Evolutionary conservation across 371 early-diverging fungal genomes (phyloP).

Genomic region (Basidiobolus meristosporus): DNA sequence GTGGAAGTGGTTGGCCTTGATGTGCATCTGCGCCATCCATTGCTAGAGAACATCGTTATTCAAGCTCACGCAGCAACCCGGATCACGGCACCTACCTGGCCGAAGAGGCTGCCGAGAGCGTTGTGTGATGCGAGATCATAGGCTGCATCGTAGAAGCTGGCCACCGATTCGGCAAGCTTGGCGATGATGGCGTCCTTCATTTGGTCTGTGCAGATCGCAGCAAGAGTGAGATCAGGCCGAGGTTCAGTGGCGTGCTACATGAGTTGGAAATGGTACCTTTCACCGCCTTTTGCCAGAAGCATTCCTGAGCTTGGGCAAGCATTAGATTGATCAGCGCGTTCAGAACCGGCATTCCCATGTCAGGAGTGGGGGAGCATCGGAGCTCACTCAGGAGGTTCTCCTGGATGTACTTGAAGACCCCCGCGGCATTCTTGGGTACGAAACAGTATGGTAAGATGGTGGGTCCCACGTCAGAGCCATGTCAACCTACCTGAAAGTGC

Average conservation of each 20-base stretch:
- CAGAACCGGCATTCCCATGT: constrained; percentile 36
- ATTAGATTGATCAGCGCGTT: constrained; percentile 41
- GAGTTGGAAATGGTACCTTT: too few relatives aligned
- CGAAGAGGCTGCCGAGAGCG: too few relatives aligned
- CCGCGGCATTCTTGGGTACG: constrained; percentile 50
- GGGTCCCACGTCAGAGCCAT: neutral
- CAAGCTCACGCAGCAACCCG: too few relatives aligned
- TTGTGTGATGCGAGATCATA: constrained; percentile 34
- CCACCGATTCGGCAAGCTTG: constrained; percentile 47
- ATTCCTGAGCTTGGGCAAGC: constrained; percentile 84
- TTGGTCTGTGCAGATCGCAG: constrained; percentile 18
- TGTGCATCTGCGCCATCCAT: too few relatives aligned
- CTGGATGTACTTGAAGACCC: constrained; percentile 42
- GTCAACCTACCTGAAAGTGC: constrained; percentile 42
- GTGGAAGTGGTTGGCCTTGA: too few relatives aligned
- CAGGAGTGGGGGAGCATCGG: constrained; percentile 24
- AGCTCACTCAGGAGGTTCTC: constrained; percentile 30
- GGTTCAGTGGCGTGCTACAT: too few relatives aligned
- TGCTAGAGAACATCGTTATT: too few relatives aligned
- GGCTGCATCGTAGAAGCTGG: constrained; percentile 47
- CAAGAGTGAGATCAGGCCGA: neutral
- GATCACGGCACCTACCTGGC: too few relatives aligned
- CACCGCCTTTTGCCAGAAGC: constrained; percentile 62
- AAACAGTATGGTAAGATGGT: neutral
- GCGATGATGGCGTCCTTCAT: constrained; percentile 57